Conservation (phyloP, 2,329 filamentous ascomycete genomes). For the Thielaviopsis ethacetica region DNA sequence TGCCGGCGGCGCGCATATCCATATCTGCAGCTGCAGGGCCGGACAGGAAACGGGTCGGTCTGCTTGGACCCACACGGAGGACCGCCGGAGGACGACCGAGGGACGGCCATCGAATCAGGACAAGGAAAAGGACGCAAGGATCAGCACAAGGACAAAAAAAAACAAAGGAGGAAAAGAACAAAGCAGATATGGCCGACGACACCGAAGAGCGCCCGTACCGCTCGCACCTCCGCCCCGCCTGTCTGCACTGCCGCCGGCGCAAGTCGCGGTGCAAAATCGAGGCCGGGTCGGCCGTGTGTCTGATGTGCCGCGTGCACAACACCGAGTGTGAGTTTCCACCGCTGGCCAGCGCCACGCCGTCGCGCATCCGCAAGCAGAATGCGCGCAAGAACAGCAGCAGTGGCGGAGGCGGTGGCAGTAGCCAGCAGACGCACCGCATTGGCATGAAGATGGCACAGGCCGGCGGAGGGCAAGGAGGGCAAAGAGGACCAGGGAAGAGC, state of each 20-base stretch:
- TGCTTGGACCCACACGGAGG: not conserved
- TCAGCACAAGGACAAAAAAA: not conserved
- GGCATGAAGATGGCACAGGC: not conserved
- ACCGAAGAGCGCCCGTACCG: slow-evolving; percentile 34
- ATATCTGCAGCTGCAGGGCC: not conserved
- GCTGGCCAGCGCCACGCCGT: slow-evolving; percentile 14
- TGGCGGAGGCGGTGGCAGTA: not conserved
- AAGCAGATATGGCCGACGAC: not conserved
- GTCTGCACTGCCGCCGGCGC: slow-evolving; percentile 40
- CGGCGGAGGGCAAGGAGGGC: no score
- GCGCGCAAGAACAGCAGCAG: not conserved
- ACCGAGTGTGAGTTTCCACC: slow-evolving; percentile 39
- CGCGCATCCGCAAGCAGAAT: slow-evolving; percentile 11
- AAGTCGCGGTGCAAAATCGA: slow-evolving; percentile 47
- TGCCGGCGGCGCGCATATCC: no score
- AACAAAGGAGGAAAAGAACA: not conserved
- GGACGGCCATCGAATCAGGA: no score
- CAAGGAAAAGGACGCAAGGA: not conserved
- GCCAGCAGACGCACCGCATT: not conserved
- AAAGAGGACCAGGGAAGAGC: not conserved
- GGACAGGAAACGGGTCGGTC: no score
- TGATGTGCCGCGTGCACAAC: slow-evolving; percentile 41
- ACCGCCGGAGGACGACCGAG: no score
- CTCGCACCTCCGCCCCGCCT: slow-evolving; percentile 45
- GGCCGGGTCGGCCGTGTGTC: slow-evolving; percentile 32